These are phyloP conservation scores for Lactuca sativa DNA, from an alignment of 129 eudicot species.

Conservation along the genomic window DNA sequence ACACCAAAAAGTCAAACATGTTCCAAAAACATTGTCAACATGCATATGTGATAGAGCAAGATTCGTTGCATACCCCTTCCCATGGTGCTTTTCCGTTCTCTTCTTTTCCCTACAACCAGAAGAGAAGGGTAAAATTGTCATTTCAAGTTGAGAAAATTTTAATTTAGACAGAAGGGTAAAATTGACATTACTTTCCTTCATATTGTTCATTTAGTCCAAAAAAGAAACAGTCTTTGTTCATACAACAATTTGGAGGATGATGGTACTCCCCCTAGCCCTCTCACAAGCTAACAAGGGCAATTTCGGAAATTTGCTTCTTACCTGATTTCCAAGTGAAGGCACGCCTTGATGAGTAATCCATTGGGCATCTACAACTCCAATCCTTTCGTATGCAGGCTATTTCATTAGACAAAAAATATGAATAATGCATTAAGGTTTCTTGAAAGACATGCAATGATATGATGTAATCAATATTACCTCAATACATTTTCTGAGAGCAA, in stretches of 20 bases:
- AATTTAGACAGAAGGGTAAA: neutral
- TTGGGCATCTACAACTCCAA: slow-evolving; percentile 97
- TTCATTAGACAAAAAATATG: slow-evolving; percentile 13
- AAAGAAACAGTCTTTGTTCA: neutral
- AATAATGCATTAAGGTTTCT: slow-evolving; percentile 4
- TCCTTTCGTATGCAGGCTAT: slow-evolving; percentile 84
- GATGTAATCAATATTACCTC: slow-evolving; percentile 47
- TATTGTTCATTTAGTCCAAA: neutral
- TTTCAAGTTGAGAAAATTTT: neutral
- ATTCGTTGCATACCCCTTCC: slow-evolving; percentile 65
- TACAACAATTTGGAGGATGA: neutral
- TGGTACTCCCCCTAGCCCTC: no score
- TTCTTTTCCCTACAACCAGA: slow-evolving; percentile 42
- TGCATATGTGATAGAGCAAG: neutral
- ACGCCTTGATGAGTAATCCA: slow-evolving; percentile 84
- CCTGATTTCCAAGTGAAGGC: slow-evolving; percentile 92
- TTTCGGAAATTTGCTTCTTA: slow-evolving; percentile 25
- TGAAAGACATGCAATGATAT: slow-evolving; percentile 10
- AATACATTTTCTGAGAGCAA: slow-evolving; percentile 72
- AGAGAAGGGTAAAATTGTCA: neutral
- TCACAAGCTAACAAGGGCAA: slow-evolving; percentile 4
- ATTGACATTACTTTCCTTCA: neutral
- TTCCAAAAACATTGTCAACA: neutral
- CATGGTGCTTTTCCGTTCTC: slow-evolving; percentile 54
- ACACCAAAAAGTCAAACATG: slow-evolving; percentile 12